These are phyloP conservation scores for Solanum verrucosum DNA, from an alignment of 257 asterid species.

Conservation along the genomic window DNA sequence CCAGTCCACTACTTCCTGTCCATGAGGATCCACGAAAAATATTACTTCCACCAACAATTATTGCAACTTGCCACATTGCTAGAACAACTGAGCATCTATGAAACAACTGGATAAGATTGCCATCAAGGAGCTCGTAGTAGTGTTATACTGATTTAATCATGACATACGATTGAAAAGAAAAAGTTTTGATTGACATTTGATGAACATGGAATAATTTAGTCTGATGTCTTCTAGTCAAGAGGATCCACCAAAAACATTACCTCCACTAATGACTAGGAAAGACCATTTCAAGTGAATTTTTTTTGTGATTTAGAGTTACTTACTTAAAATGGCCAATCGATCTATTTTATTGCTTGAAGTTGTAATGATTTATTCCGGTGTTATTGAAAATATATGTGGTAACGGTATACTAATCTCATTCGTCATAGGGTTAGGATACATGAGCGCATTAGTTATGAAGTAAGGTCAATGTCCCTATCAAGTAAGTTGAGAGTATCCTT, in stretches of 20 bases:
- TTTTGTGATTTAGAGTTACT: too few species aligned
- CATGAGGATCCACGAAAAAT: constrained; percentile 91
- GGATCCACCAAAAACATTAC: constrained; percentile 87
- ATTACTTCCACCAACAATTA: constrained; percentile 96
- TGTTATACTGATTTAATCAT: not conserved
- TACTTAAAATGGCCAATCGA: too few species aligned
- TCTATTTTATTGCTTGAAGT: too few species aligned
- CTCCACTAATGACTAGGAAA: constrained; percentile 88
- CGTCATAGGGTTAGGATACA: too few species aligned
- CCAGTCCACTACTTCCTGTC: constrained; percentile 93
- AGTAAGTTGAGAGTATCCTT: too few species aligned
- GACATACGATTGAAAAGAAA: not conserved
- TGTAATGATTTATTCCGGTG: too few species aligned
- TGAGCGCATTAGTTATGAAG: too few species aligned
- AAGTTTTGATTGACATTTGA: constrained; percentile 9
- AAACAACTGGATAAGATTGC: not conserved
- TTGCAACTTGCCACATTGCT: constrained; percentile 57
- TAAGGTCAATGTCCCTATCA: too few species aligned
- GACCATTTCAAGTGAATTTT: constrained; percentile 16
- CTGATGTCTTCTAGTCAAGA: constrained; percentile 78
- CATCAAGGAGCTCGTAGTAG: not conserved
- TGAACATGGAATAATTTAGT: constrained; percentile 54
- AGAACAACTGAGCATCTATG: not conserved
- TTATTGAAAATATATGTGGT: too few species aligned
- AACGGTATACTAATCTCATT: too few species aligned